A percentile compares a stretch with the other conserved stretches of the same genome.
phyloP scores from a whole-genome alignment of 1,284 basidiomycete genomes.

The Ceratobasidium sp. region DNA sequence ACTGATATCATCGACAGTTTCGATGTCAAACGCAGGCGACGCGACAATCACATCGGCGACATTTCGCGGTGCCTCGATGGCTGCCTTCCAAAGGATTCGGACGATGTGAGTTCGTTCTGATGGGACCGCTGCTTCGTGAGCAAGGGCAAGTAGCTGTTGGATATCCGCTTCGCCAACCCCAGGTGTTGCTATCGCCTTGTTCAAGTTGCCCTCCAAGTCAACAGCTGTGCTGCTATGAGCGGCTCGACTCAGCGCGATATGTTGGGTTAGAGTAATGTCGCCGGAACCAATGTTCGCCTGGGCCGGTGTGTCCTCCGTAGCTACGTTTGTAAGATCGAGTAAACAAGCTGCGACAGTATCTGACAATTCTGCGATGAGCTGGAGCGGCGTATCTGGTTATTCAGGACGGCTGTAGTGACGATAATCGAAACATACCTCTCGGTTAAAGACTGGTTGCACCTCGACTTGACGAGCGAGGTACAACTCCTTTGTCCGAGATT shows the following conservation, averaged over 20 bases:
- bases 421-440: constrained; percentile 72
- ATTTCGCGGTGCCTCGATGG: constrained; percentile 80
- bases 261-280: constrained; percentile 73
- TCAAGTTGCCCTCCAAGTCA: constrained; percentile 88
- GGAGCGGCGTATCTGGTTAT: constrained; percentile 10
- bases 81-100: constrained; percentile 91
- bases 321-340: constrained; percentile 88
- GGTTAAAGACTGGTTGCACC: constrained; percentile 97
- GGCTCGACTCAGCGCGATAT: constrained; percentile 73
- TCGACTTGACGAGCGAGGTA: constrained; percentile 98
- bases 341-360: constrained; percentile 96
- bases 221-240: constrained; percentile 78
- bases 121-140: constrained; percentile 66
- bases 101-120: constrained; percentile 75
- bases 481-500: constrained; percentile 94
- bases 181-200: constrained; percentile 71
- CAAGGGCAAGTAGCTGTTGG: constrained; percentile 77
- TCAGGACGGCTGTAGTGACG: constrained; percentile 1
- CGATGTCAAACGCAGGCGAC: constrained; percentile 87
- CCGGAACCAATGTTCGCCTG: constrained; percentile 52
- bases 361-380: constrained; percentile 95
- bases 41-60: constrained; percentile 80
- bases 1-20: constrained; percentile 97
- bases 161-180: constrained; percentile 71
- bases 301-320: constrained; percentile 51